Base-by-base conservation (phyloP, 371 early-diverging fungal species). In the Apophysomyces trapeziformis region DNA sequence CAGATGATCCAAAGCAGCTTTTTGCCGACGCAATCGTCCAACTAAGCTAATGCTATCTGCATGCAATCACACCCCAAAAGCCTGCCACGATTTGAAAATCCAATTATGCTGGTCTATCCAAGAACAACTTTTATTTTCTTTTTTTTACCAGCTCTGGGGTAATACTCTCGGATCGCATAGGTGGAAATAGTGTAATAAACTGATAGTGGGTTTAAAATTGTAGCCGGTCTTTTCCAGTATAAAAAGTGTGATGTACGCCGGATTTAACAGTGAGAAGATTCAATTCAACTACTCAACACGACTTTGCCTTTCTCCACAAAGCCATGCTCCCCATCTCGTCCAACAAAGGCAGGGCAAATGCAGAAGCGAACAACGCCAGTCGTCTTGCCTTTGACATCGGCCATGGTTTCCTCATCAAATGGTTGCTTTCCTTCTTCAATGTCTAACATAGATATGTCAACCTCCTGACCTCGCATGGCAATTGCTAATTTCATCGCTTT, bases 391-490 rank as follows among this genome's bases (percentile, higher is more conserved):
- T 70, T 64, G 14, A 66, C 66, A 57, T 72, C 72, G 7, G 67
- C 67, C 73, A 73, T 73, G 3, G 57, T 66, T 1, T 73, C 73
- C 18, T 56, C 59, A 57, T 84, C 79, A 71, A 79, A 77, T 0
- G 39, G 39, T 47, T 78, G 73, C 44, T 79, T 72, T 12, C 81
- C 81, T 68, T 84, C 84, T 37, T 79, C 72, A 39, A 77, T 73
- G 43, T 73, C 65, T n/a, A 79, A 60, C 2, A 82, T 84, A 2
- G 60, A 61, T n/a, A 88, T 86, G 16, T 82, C 84, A 12, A 83
- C 82, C 57, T 85, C 86, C 46, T 84, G 82, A 26, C 84, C 88
- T 44, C 81, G 83, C 64, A 85, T 86, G 41, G 88, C 88, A 50
- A 86, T 68, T 14, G 81, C 68, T 36, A 88, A 65, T 43, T 79